Evolutionary conservation across 768 basidiomycete species (phyloP), one percentile per base, ranked within the genome.

Genomic region (Boletellus sp.): DNA sequence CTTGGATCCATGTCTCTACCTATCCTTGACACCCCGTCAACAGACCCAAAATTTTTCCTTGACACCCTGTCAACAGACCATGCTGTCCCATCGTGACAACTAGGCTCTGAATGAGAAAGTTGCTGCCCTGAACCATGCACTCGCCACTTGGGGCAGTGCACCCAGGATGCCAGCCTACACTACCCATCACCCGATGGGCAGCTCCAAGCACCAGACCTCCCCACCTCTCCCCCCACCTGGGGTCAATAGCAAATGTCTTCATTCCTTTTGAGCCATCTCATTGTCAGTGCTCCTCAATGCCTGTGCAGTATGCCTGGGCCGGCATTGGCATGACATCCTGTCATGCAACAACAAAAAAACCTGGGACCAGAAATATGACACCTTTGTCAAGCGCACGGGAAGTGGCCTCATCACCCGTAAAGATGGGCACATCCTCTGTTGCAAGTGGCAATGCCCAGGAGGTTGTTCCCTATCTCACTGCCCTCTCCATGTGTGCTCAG

Each of bases 351-450:
- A 12, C 37, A 22, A 5, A 1, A 2, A 13, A 10, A 47, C 26
- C 9, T 39, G 38, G 45, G 10, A 46, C 31, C 3, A 43, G 7
- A 28, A 35, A 3, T 22, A 23, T 10, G 17, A 43, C 11, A 33
- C 42, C 20, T 32, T 28, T 1, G 11, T 31, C 2, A 23, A 49
- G 9, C 13, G 4, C 6, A n/a, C 26, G 28, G 47, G 2, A 54
- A 58, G 0, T 1, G 13, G 6, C 22, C 55, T 56, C 1, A 58
- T 71, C 31, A 33, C 56, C 41, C 58, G 55, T 45, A 3, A 20
- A 10, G 53, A 42, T 3, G 31, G 47, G 2, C 12, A 32, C 3
- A 28, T 45, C n/a, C n/a, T n/a, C n/a, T n/a, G n/a, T n/a, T n/a
- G n/a, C n/a, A n/a, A n/a, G n/a, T n/a, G n/a, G n/a, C 0, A 15